Evolutionary conservation across 176 grass and related monocot genomes (phyloP).

Genomic region (Triticum urartu): DNA sequence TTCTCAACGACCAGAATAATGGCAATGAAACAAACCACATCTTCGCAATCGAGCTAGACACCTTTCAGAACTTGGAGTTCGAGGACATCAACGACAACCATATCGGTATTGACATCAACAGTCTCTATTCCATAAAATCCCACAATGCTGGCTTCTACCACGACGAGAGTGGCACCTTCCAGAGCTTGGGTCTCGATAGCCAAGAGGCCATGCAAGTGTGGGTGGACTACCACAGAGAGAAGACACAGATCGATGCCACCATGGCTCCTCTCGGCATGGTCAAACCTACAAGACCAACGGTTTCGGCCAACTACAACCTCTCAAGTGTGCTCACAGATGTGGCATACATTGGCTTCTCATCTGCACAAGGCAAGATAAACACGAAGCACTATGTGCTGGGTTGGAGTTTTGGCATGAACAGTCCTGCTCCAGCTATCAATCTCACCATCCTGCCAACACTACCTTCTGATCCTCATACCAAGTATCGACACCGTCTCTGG

Average conservation of each 20-base stretch:
- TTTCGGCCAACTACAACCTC: conserved; percentile 9
- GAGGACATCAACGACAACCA: neutral
- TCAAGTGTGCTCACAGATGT: conserved; percentile 14
- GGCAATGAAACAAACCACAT: conserved; percentile 26
- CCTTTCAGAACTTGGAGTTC: neutral
- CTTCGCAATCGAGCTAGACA: neutral
- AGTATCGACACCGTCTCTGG: neutral
- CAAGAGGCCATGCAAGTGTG: conserved; percentile 33
- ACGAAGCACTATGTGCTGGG: conserved; percentile 24
- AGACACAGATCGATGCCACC: conserved; percentile 17
- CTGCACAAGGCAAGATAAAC: conserved; percentile 3
- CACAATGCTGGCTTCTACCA: conserved; percentile 13
- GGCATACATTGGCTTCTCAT: conserved; percentile 31
- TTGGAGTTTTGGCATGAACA: conserved; percentile 23
- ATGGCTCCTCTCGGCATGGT: neutral
- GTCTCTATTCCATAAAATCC: neutral
- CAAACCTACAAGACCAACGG: conserved; percentile 16
- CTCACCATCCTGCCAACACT: conserved; percentile 20
- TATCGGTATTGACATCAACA: conserved; percentile 9
- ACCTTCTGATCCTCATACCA: neutral
- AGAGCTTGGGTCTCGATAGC: neutral
- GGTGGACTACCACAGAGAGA: conserved; percentile 30
- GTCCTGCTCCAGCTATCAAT: neutral
- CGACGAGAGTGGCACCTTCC: neutral
- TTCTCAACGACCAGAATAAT: neutral